Evolutionary conservation across 495 filamentous ascomycete species (phyloP), one percentile per base, ranked within the genome.

Genomic region (Hypoxylon lienhwacheense): DNA sequence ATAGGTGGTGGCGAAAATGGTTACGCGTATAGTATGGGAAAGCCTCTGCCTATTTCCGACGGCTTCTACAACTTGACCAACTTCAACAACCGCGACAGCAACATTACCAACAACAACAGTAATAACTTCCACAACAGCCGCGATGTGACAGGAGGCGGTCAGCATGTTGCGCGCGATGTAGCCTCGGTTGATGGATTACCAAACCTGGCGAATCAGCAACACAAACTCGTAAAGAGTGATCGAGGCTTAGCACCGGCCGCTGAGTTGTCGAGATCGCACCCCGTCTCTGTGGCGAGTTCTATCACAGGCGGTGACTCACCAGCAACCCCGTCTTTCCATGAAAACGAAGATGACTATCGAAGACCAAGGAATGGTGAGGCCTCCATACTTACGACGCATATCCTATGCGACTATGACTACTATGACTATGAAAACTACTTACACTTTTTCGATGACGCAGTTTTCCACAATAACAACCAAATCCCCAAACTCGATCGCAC

Each of bases 401-500:
- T 63, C 75, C 59, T 73, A 77, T 67, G 65, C 61, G 59, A 84
- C 77, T 77, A 75, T 82, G 75, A 73, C 77, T 44, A 80, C 78
- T 83, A 85, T 47, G 59, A 69, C 16, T 49, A 57, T 66, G 42
- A 59, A 62, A 65, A 70, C 44, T 62, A 59, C 73, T 77, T 64
- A 75, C 72, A 64, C 45, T 47, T 45, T n/a, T 51, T 55, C 32
- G 52, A 66, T 54, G 75, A 80, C 70, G 53, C 71, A 77, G 77
- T 60, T 64, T 74, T 76, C 64, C 71, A 79, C 73, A 77, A 79
- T 72, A 77, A 75, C 59, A 66, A 69, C 43, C 70, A 75, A 22
- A 76, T 89, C 28, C 88, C 91, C 4, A 95, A 93, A 69, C 78
- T 96, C 53, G 84, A 88, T 43, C 81, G 91, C 39, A 95, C 90